phyloP scores from a whole-genome alignment of 2,329 filamentous ascomycete species.

The Alternaria rosae region DNA sequence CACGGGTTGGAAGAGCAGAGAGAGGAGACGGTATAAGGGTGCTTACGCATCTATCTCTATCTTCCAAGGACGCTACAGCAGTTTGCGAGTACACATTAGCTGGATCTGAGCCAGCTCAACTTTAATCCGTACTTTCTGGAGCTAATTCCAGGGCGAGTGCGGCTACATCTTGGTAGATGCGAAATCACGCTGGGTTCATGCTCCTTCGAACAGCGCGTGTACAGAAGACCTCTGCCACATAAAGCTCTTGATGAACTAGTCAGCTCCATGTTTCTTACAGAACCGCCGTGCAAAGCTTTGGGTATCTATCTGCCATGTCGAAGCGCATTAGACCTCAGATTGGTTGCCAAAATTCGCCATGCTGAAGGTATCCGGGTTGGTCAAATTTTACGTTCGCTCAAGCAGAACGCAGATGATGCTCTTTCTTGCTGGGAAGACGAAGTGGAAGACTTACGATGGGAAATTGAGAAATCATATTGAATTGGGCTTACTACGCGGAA shows the following conservation, averaged over 20 bases:
- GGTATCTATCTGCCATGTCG: background rate
- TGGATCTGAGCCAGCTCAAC: background rate
- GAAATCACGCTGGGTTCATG: background rate
- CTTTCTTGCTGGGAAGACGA: background rate
- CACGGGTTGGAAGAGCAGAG: background rate
- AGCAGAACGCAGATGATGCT: background rate
- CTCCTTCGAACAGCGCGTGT: background rate
- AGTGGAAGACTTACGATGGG: background rate
- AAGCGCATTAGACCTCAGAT: background rate
- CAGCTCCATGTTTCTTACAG: background rate
- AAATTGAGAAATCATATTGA: background rate
- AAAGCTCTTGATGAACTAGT: background rate
- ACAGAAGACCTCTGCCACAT: background rate
- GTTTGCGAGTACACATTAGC: background rate
- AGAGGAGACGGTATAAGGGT: background rate
- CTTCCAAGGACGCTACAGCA: background rate
- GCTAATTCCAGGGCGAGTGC: background rate
- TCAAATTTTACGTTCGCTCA: background rate
- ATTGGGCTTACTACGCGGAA: background rate
- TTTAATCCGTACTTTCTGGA: background rate
- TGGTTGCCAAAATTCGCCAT: background rate
- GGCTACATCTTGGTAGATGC: background rate
- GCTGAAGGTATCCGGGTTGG: background rate
- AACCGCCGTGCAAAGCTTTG: background rate
- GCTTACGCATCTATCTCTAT: background rate